Evolutionary conservation across 805 yeast species (phyloP), one percentile per base, ranked within the genome.

Genomic region (Sugiyamaella boreocaroliniensis): DNA sequence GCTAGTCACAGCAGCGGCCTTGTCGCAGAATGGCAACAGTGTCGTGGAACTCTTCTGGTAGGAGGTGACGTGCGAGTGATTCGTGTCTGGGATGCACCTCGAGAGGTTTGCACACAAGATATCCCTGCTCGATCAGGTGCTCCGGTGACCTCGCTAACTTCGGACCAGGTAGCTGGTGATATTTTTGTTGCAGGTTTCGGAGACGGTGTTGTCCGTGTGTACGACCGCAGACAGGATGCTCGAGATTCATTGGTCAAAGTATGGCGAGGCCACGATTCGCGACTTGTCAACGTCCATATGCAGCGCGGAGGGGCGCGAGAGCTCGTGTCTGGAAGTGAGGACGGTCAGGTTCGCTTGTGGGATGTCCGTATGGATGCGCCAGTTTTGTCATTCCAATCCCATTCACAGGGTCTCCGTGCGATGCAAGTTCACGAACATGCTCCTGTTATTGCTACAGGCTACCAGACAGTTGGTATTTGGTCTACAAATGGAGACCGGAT

Each of bases 241-340:
- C 72, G 95, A 51, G 93, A 86, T 59, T 84, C 95, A 0, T 82
- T 92, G 86, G 87, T 89, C 11, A 81, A 82, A 61, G 74, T 83
- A 7, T 93, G 97, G 96, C 78, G 80, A 58, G 66, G 63, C 16
- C 73, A 74, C 52, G 76, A 81, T 44, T 66, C 76, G 2, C 22
- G 40, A 20, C 81, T 92, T 43, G 74, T 82, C 45, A 88, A 86
- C 59, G 82, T 90, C 9, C 96, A 88, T 63, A 85, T 93, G 95
- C 99, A 93, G 72, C 77, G 99, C 61, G 99, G 99, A 40, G 99
- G 99, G 0, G 81, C 81, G 61, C 76, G 99, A 52, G 99, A 93
- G 65, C 75, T 93, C 45, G 85, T 85, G 2, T 82, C 92, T 57
- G 98, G 95, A 0, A 59, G 68, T 19, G 71, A 86, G 0, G 93